Percentiles rank a stretch among this genome's conserved stretches.
These are phyloP conservation scores for Annulohypoxylon maeteangense DNA, from an alignment of 495 filamentous ascomycete genomes.

Conservation along the genomic window DNA sequence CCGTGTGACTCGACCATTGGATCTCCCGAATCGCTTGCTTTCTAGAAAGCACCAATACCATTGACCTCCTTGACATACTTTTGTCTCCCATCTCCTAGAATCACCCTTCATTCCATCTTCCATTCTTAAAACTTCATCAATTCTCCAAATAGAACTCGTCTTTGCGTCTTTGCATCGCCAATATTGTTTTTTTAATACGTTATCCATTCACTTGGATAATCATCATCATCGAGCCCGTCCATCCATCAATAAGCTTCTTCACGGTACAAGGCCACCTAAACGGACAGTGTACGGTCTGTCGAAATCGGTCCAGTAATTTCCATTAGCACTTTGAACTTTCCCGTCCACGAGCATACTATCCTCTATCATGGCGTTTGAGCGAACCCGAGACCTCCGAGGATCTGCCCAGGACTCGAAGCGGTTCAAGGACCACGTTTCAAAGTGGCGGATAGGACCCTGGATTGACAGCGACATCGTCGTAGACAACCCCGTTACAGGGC, in stretches of 20 bases:
- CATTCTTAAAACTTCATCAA: slow-evolving; percentile 1
- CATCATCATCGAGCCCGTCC: slow-evolving; percentile 12
- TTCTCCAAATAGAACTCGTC: slow-evolving; percentile 9
- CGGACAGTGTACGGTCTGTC: slow-evolving; percentile 1
- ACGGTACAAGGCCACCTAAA: slow-evolving; percentile 1
- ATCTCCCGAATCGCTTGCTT: slow-evolving; percentile 22
- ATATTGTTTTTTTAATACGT: slow-evolving; percentile 17
- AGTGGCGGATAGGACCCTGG: slow-evolving; percentile 53
- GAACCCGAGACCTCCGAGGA: slow-evolving; percentile 56
- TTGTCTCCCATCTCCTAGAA: slow-evolving; percentile 9
- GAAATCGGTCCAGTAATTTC: background rate
- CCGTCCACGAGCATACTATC: slow-evolving; percentile 4
- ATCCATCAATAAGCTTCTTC: background rate
- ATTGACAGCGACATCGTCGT: slow-evolving; percentile 38
- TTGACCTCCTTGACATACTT: slow-evolving; percentile 13
- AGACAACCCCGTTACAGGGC: slow-evolving; percentile 1
- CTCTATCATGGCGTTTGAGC: slow-evolving; percentile 48
- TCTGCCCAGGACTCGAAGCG: slow-evolving; percentile 56
- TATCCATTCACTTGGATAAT: slow-evolving; percentile 13
- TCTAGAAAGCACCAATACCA: slow-evolving; percentile 38
- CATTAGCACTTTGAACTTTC: background rate
- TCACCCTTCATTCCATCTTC: slow-evolving; percentile 4
- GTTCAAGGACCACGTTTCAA: slow-evolving; percentile 53
- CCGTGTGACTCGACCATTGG: slow-evolving; percentile 31
- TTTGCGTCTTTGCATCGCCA: slow-evolving; percentile 19